A percentile compares a stretch with the other conserved stretches of the same genome.
These are phyloP conservation scores for Pharus latifolius DNA, from an alignment of 176 grass and related monocot species.

Conservation along the genomic window DNA sequence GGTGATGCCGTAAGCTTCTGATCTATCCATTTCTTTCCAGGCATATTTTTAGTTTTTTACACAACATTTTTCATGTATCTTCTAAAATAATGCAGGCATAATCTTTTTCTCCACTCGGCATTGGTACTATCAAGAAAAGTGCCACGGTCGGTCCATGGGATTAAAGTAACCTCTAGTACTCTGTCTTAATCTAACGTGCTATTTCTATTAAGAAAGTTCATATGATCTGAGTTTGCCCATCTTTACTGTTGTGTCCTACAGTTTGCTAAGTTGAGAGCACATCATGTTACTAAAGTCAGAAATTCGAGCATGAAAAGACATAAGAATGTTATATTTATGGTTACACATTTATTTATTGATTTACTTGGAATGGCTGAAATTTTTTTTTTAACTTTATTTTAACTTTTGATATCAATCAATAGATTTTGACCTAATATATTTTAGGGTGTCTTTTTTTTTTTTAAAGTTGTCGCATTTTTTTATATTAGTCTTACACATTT, in stretches of 20 bases:
- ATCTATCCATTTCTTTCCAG: not conserved
- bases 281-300: not conserved
- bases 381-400: too few relatives aligned
- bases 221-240: not conserved
- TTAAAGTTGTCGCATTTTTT: too few relatives aligned
- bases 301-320: not conserved
- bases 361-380: too few relatives aligned
- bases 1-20: slow-evolving; percentile 94
- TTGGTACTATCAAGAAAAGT: slow-evolving; percentile 97
- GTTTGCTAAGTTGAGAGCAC: not conserved
- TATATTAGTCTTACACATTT: too few relatives aligned
- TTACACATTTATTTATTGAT: slow-evolving; percentile 8
- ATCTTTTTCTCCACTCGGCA: slow-evolving; percentile 98
- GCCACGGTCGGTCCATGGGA: slow-evolving; percentile 73
- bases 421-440: too few relatives aligned
- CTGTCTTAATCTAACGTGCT: not conserved
- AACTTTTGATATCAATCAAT: too few relatives aligned
- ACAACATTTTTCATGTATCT: not conserved
- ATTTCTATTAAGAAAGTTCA: not conserved
- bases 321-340: not conserved
- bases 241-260: not conserved
- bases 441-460: too few relatives aligned
- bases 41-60: not conserved
- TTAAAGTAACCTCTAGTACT: slow-evolving; percentile 41
- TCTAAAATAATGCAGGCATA: slow-evolving; percentile 52